Conservation (phyloP, 1,284 basidiomycete genomes). For the Trichosporon sp. region DNA sequence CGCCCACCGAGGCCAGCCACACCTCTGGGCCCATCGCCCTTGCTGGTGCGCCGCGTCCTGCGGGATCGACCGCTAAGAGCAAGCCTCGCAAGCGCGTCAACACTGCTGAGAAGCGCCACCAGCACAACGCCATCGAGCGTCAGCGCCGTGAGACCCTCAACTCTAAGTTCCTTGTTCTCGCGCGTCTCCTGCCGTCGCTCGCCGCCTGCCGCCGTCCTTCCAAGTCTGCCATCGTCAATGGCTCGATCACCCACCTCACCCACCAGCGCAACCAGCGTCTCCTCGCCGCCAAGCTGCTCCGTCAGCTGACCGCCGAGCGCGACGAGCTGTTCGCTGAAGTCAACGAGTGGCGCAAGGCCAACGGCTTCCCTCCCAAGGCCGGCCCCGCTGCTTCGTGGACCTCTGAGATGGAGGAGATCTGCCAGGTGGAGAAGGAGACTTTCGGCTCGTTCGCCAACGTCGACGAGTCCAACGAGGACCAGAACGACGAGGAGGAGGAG, state of each 20-base stretch:
- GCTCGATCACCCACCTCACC: conserved; percentile 79
- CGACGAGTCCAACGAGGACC: conserved; percentile 42
- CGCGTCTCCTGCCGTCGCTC: conserved; percentile 82
- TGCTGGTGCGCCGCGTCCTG: conserved; percentile 33
- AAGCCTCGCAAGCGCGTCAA: conserved; percentile 72
- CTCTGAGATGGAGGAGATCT: conserved; percentile 52
- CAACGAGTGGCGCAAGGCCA: conserved; percentile 82
- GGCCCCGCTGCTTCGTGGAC: conserved; percentile 59
- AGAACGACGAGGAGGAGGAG: conserved; percentile 44
- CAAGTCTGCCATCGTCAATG: conserved; percentile 93
- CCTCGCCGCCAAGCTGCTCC: conserved; percentile 74
- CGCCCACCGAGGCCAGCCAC: conserved; percentile 36
- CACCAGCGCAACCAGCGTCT: conserved; percentile 76
- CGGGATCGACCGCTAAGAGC: conserved; percentile 61
- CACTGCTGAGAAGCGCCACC: conserved; percentile 88
- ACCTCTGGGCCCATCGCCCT: conserved; percentile 29
- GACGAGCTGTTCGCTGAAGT: conserved; percentile 79
- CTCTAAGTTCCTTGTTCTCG: conserved; percentile 80
- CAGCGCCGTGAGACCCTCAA: conserved; percentile 88
- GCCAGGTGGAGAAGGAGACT: conserved; percentile 54
- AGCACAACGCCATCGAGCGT: conserved; percentile 92
- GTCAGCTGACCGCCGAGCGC: conserved; percentile 71
- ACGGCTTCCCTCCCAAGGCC: conserved; percentile 63
- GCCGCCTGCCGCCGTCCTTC: conserved; percentile 85
- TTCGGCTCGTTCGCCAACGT: conserved; percentile 54